Percentiles rank a stretch among this genome's conserved stretches.
These are phyloP conservation scores for Friedmanniomyces endolithicus DNA, from an alignment of 495 filamentous ascomycete genomes.

Conservation along the genomic window DNA sequence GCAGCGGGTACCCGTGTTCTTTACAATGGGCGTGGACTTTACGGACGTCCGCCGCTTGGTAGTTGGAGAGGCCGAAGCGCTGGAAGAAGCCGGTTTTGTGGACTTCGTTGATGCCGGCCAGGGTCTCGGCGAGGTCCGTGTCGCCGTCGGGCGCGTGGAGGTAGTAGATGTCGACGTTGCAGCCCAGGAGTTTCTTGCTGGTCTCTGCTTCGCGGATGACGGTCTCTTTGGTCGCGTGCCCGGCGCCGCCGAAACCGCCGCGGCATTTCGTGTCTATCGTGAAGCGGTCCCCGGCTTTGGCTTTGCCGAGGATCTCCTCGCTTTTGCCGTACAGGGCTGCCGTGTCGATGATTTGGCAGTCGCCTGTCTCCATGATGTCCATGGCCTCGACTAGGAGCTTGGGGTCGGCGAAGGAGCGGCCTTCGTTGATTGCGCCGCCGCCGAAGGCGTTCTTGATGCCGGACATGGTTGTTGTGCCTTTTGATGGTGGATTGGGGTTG, in stretches of 20 bases:
- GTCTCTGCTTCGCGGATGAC: conserved; percentile 26
- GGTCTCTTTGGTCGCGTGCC: conserved; percentile 22
- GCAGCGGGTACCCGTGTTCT: conserved; percentile 34
- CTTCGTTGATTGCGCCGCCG: neutral
- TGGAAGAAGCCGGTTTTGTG: conserved; percentile 35
- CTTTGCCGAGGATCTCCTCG: conserved; percentile 27
- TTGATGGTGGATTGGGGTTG: neutral
- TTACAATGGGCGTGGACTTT: conserved; percentile 33
- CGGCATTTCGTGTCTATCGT: conserved; percentile 31
- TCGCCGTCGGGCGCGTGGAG: conserved; percentile 36
- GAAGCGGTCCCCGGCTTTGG: conserved; percentile 25
- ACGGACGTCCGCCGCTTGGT: conserved; percentile 32
- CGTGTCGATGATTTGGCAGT: conserved; percentile 12
- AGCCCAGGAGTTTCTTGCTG: conserved; percentile 26
- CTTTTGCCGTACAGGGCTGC: conserved; percentile 19
- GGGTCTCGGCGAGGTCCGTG: conserved; percentile 30
- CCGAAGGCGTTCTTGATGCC: conserved; percentile 11
- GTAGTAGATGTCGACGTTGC: conserved; percentile 38
- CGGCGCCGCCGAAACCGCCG: conserved; percentile 18
- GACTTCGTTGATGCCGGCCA: conserved; percentile 32
- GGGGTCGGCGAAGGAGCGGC: neutral
- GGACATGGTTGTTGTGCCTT: neutral
- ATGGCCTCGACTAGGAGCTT: neutral
- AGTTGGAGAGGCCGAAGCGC: conserved; percentile 41
- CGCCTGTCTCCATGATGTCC: conserved; percentile 4